These are phyloP conservation scores for Monosporascus sp. DNA, from an alignment of 2,329 filamentous ascomycete species.

Conservation along the genomic window DNA sequence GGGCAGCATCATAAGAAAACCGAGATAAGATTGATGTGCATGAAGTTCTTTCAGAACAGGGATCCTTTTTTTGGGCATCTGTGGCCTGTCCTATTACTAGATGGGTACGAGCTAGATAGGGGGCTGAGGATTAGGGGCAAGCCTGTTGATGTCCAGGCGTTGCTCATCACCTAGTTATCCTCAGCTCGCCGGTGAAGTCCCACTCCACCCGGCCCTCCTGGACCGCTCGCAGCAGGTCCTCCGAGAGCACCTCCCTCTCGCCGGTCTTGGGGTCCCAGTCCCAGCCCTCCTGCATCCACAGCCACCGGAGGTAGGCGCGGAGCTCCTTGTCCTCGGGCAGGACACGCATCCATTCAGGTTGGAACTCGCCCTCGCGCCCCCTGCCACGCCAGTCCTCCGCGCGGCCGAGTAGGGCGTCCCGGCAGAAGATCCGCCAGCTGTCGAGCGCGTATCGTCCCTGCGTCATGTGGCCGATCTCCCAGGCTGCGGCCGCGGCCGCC, in stretches of 20 bases:
- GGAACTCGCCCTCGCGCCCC: slow-evolving; percentile 49
- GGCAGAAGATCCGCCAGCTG: slow-evolving; percentile 90
- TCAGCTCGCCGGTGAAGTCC: slow-evolving; percentile 43
- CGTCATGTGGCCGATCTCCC: slow-evolving; percentile 83
- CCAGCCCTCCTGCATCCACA: slow-evolving; percentile 85
- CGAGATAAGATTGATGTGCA: too few relatives aligned
- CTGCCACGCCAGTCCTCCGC: slow-evolving; percentile 62
- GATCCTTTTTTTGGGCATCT: too few relatives aligned
- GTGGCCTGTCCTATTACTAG: too few relatives aligned
- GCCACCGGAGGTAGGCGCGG: slow-evolving; percentile 80
- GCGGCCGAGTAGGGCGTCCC: slow-evolving; percentile 66
- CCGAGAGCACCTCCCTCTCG: slow-evolving; percentile 46
- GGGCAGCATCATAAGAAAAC: too few relatives aligned
- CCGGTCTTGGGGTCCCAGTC: slow-evolving; percentile 73
- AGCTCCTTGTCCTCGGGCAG: slow-evolving; percentile 81
- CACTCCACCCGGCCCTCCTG: slow-evolving; percentile 52
- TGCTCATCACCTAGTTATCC: slow-evolving; percentile 28
- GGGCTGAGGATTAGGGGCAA: too few relatives aligned
- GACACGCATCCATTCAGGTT: slow-evolving; percentile 89
- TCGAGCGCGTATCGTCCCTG: slow-evolving; percentile 80
- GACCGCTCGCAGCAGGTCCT: slow-evolving; percentile 51
- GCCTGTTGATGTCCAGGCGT: too few relatives aligned
- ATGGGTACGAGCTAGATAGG: too few relatives aligned
- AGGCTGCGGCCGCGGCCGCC: slow-evolving; percentile 36
- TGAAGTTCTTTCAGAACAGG: too few relatives aligned